Conservation (phyloP, 2,329 filamentous ascomycete genomes). For the Dactylellina cionopaga region DNA sequence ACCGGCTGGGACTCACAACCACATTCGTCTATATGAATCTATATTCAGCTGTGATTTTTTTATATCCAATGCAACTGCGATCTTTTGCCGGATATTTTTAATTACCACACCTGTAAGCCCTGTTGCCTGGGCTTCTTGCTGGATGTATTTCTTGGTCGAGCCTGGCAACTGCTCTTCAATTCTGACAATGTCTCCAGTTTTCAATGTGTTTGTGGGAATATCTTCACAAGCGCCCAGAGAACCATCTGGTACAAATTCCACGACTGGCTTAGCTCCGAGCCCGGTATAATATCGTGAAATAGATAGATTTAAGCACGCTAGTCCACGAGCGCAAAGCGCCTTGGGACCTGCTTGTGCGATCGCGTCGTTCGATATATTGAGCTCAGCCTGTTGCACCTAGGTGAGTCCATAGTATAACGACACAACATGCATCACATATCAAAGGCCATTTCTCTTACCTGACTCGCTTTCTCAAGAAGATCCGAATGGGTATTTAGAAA, state of each 20-base stretch:
- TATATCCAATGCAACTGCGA: constrained; percentile 77
- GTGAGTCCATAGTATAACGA: too few relatives aligned
- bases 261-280: constrained; percentile 86
- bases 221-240: constrained; percentile 67
- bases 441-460: too few relatives aligned
- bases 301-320: constrained; percentile 79
- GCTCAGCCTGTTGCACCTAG: constrained; percentile 7
- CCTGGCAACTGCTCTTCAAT: constrained; percentile 79
- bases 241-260: constrained; percentile 79
- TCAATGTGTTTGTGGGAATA: constrained; percentile 78
- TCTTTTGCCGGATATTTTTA: constrained; percentile 68
- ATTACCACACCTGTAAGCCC: constrained; percentile 74
- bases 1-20: constrained; percentile 21
- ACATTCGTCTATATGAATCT: constrained; percentile 22
- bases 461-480: constrained; percentile 23
- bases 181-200: constrained; percentile 80
- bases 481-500: constrained; percentile 25
- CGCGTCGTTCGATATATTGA: constrained; percentile 9
- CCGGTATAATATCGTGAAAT: constrained; percentile 83
- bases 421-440: too few relatives aligned
- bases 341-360: constrained; percentile 6
- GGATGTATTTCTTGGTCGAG: constrained; percentile 75
- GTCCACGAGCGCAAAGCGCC: constrained; percentile 73
- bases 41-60: constrained; percentile 68
- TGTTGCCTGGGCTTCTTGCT: constrained; percentile 74